A percentile compares a stretch with the other conserved stretches of the same genome.
Conservation (phyloP, 106 monocot genomes). For the Chionographis japonica region DNA sequence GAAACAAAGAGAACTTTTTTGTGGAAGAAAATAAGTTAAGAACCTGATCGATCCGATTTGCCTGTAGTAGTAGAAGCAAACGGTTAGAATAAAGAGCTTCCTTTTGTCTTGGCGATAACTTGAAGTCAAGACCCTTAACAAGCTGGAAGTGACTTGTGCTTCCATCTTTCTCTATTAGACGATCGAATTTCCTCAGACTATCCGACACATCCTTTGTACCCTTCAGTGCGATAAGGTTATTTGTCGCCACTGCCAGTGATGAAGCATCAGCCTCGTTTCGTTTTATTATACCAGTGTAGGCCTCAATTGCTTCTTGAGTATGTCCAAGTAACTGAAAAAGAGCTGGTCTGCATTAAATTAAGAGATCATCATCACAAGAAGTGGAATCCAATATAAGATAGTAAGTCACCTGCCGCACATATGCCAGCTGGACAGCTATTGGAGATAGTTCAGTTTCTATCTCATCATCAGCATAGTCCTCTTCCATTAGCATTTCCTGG, state of each 20-base stretch:
- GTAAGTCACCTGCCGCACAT: conserved; percentile 66
- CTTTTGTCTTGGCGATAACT: conserved; percentile 69
- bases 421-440: conserved; percentile 83
- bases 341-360: background rate
- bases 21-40: no score
- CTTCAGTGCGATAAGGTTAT: conserved; percentile 76
- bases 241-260: conserved; percentile 81
- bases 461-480: conserved; percentile 84
- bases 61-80: conserved; percentile 82
- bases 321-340: conserved; percentile 65
- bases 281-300: conserved; percentile 53
- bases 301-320: conserved; percentile 63
- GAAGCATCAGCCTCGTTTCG: conserved; percentile 75
- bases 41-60: conserved; percentile 94
- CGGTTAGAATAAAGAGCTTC: conserved; percentile 76
- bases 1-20: no score
- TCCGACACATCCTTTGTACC: conserved; percentile 88
- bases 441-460: conserved; percentile 94
- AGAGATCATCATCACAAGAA: background rate
- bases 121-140: conserved; percentile 62
- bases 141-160: conserved; percentile 46
- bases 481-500: conserved; percentile 88
- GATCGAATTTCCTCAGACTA: conserved; percentile 77
- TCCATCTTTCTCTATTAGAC: conserved; percentile 52
- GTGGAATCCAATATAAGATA: background rate